Evolutionary conservation across 306 rosid species (phyloP).

Genomic region (Crotalaria pallida): DNA sequence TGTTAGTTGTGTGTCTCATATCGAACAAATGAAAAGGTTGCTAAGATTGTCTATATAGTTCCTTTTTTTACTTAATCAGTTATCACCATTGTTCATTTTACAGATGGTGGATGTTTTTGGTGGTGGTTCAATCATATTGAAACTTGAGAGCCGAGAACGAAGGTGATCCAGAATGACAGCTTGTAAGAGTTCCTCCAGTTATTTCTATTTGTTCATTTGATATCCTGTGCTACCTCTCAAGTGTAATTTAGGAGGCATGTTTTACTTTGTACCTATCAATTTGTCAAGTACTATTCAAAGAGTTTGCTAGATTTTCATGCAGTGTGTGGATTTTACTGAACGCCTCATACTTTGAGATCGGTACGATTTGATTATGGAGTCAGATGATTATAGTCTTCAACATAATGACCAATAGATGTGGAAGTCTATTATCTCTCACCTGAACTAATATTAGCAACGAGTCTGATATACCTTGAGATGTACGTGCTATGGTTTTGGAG

Average conservation of each 20-base stretch:
- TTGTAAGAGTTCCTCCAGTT: slow-evolving; percentile 21
- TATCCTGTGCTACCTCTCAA: slow-evolving; percentile 11
- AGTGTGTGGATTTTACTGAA: background rate
- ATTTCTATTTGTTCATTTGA: slow-evolving; percentile 10
- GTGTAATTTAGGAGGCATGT: slow-evolving; percentile 17
- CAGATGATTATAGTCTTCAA: background rate
- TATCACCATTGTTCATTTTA: slow-evolving; percentile 21
- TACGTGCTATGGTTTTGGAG: background rate
- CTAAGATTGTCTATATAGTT: background rate
- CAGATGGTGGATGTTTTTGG: slow-evolving; percentile 26
- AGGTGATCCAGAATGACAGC: slow-evolving; percentile 3
- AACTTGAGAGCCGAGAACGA: slow-evolving; percentile 25
- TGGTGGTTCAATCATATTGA: background rate
- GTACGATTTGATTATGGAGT: background rate
- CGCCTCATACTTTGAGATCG: background rate
- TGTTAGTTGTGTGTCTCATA: background rate
- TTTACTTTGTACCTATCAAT: background rate
- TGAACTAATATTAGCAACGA: background rate
- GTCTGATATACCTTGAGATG: background rate
- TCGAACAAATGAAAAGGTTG: background rate
- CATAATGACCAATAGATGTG: background rate
- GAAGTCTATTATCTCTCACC: background rate
- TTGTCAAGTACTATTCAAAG: background rate
- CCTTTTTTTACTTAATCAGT: slow-evolving; percentile 4
- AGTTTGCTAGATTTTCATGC: slow-evolving; percentile 1